Evolutionary conservation across 1,284 basidiomycete genomes (phyloP), one percentile per base, ranked within the genome.

Genomic region (Ustilago hordei): DNA sequence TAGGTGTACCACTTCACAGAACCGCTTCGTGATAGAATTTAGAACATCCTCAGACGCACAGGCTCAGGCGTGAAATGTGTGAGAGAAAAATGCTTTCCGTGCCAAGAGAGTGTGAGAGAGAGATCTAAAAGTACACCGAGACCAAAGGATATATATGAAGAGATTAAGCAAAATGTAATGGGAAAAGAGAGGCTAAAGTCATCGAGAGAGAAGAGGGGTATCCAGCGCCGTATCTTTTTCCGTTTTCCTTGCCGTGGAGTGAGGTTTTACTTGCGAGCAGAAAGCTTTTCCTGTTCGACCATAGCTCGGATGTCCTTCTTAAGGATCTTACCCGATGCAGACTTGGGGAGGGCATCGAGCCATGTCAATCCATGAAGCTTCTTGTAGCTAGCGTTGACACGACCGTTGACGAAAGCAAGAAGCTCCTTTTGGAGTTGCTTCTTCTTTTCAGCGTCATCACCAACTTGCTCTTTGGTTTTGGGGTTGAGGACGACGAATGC

Each of bases 381-480:
- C 60, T 86, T 85, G 60, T 84, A 85, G 28, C 72, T 76, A 6
- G 84, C 80, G 15, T 68, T 69, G 43, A 86, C 79, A 9, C 75
- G 66, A 8, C 55, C 52, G 56, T 85, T 86, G 57, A 84, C 81
- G 17, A 68, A 64, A 15, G 68, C 50, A 36, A 84, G 59, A 8
- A 85, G 58, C 19, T 76, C 70, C 41, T 67, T 62, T 32, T 74
- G 60, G 34, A 66, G 43, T 39, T 68, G 23, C 35, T 67, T 56
- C 65, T 71, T 69, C 53, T 76, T 66, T 13, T 59, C 61, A n/a
- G 53, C 65, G 23, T 77, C 64, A 9, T 70, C 69, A 4, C 55
- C 66, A 15, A 61, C 38, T 13, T 59, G 38, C 8, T 69, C 64
- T 17, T 73, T 57, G 8, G 54, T 61, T 28, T 64, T 50, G 34